phyloP scores from a whole-genome alignment of 108 stramenopile species.

The Phaeodactylum tricornutum region DNA sequence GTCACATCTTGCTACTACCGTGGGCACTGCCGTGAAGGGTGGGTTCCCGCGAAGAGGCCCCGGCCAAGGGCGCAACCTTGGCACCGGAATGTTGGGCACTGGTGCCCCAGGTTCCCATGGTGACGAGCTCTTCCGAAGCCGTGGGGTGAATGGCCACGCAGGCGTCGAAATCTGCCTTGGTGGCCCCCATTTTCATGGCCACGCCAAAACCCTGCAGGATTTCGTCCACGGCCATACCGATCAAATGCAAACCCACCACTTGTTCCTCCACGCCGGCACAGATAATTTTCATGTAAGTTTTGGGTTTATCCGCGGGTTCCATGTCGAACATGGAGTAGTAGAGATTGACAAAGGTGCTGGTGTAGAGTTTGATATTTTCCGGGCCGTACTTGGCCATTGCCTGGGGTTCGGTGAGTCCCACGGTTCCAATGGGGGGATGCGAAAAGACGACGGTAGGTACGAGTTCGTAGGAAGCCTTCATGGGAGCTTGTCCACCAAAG shows the following conservation, averaged over 20 bases:
- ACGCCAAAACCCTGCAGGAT: conserved; percentile 89
- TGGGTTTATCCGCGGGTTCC: conserved; percentile 85
- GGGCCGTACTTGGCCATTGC: conserved; percentile 81
- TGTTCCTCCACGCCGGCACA: conserved; percentile 77
- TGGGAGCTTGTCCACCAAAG: conserved; percentile 43
- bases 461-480: conserved; percentile 55
- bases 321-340: conserved; percentile 82
- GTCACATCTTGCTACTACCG: too few relatives aligned
- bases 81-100: conserved; percentile 55
- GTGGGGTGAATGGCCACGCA: conserved; percentile 96
- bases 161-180: conserved; percentile 95
- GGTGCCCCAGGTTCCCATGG: conserved; percentile 80
- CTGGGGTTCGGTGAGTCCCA: conserved; percentile 80
- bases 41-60: conserved; percentile 51
- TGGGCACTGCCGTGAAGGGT: too few relatives aligned
- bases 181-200: conserved; percentile 88
- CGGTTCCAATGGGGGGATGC: conserved; percentile 80
- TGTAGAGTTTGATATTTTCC: conserved; percentile 87
- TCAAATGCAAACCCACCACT: conserved; percentile 89
- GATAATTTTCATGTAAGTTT: conserved; percentile 84
- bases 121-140: conserved; percentile 82
- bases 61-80: conserved; percentile 55
- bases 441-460: conserved; percentile 90
- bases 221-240: conserved; percentile 93
- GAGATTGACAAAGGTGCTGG: conserved; percentile 82